Percentiles rank a stretch among this genome's conserved stretches.
phyloP scores from a whole-genome alignment of 2,329 filamentous ascomycete genomes.

The Zymoseptoria ardabiliae region DNA sequence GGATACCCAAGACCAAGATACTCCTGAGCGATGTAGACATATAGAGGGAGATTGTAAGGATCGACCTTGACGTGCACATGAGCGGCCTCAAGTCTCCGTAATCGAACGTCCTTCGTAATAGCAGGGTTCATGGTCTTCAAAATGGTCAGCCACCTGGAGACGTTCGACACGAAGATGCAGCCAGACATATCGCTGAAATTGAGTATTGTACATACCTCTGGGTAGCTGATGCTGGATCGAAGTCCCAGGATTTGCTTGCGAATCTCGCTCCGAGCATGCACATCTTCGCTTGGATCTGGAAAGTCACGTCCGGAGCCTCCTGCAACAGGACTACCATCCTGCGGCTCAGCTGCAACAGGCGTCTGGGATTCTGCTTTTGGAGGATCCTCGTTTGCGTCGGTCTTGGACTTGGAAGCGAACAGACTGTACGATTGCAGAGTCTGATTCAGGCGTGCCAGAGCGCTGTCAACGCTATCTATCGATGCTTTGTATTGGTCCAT shows the following conservation, averaged over 20 bases:
- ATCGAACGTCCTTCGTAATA: background rate
- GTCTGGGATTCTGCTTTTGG: background rate
- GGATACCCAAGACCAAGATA: slow-evolving; percentile 75
- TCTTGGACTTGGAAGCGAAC: slow-evolving; percentile 5
- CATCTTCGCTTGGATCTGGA: background rate
- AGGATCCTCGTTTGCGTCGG: background rate
- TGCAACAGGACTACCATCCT: background rate
- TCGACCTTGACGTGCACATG: slow-evolving; percentile 7
- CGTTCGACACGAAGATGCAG: background rate
- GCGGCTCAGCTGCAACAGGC: background rate
- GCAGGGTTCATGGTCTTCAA: background rate
- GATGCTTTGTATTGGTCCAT: slow-evolving; percentile 27
- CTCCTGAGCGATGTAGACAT: slow-evolving; percentile 56
- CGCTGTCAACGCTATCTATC: slow-evolving; percentile 25
- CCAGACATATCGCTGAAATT: background rate
- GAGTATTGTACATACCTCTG: slow-evolving; percentile 14
- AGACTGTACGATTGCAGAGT: slow-evolving; percentile 26
- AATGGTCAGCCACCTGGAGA: background rate
- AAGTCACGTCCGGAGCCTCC: background rate
- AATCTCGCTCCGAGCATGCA: background rate
- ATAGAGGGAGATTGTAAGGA: slow-evolving; percentile 20
- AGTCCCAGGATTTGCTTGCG: slow-evolving; percentile 1
- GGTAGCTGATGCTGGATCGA: slow-evolving; percentile 10
- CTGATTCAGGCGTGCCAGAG: slow-evolving; percentile 25
- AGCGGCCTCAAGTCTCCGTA: slow-evolving; percentile 9